Conservation (phyloP, 352 stramenopile genomes). For the Phytophthora pseudosyringae region DNA sequence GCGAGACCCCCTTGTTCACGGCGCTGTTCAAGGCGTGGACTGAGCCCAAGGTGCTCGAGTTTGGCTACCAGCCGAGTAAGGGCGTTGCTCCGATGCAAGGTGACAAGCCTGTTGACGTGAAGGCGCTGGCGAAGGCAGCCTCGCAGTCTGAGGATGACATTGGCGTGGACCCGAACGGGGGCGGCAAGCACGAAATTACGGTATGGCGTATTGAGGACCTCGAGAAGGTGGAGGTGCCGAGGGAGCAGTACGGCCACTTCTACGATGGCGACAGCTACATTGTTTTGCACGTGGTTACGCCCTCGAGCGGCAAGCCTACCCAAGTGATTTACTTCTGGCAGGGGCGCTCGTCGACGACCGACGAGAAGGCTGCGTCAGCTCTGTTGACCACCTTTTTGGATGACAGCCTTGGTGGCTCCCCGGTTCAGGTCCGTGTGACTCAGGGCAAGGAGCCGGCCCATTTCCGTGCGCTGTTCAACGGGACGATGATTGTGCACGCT, state of each 20-base stretch:
- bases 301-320: conserved; percentile 64
- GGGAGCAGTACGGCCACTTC: conserved; percentile 91
- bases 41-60: conserved; percentile 70
- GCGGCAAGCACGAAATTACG: conserved; percentile 79
- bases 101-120: conserved; percentile 66
- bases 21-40: conserved; percentile 84
- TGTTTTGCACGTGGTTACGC: conserved; percentile 84
- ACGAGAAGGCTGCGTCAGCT: conserved; percentile 87
- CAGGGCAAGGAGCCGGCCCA: conserved; percentile 90
- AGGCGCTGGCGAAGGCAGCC: conserved; percentile 51
- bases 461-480: conserved; percentile 92
- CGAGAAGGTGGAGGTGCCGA: conserved; percentile 84
- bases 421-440: conserved; percentile 86
- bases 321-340: conserved; percentile 95
- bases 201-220: conserved; percentile 94
- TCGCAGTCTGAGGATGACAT: conserved; percentile 73
- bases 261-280: conserved; percentile 97
- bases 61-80: conserved; percentile 58
- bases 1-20: conserved; percentile 87
- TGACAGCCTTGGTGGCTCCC: conserved; percentile 82
- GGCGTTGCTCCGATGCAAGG: conserved; percentile 49
- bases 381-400: conserved; percentile 79
- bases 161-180: conserved; percentile 67
- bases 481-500: conserved; percentile 89
- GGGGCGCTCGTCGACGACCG: conserved; percentile 82